These are phyloP conservation scores for Candida namnaoensis DNA, from an alignment of 805 yeast genomes.

Conservation along the genomic window DNA sequence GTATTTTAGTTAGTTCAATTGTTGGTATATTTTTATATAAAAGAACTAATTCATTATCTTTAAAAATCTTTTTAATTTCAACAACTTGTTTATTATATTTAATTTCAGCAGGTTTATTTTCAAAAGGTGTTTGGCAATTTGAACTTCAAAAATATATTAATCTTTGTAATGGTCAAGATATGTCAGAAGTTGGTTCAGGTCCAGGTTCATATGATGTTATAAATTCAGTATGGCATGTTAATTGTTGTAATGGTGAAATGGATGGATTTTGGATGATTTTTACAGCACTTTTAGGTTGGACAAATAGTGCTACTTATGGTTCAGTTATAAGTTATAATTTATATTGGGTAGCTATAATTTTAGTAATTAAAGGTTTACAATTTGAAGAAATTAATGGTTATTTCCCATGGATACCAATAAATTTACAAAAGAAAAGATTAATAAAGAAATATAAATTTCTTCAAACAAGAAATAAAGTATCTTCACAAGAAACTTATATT, in stretches of 20 bases:
- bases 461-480: slow-evolving; percentile 4
- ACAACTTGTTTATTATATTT: slow-evolving; percentile 77
- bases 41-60: slow-evolving; percentile 71
- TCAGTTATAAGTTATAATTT: slow-evolving; percentile 65
- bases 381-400: slow-evolving; percentile 51
- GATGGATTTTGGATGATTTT: slow-evolving; percentile 91
- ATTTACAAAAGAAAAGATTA: slow-evolving; percentile 50
- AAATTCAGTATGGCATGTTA: slow-evolving; percentile 85
- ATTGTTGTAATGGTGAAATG: slow-evolving; percentile 88
- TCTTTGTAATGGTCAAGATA: slow-evolving; percentile 73
- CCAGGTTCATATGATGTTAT: slow-evolving; percentile 86
- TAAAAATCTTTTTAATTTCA: slow-evolving; percentile 63
- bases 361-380: slow-evolving; percentile 34
- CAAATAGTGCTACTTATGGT: slow-evolving; percentile 87
- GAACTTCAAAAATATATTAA: slow-evolving; percentile 73
- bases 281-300: slow-evolving; percentile 90
- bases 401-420: slow-evolving; percentile 52
- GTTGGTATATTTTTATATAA: slow-evolving; percentile 64
- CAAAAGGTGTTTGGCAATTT: slow-evolving; percentile 85
- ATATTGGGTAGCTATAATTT: slow-evolving; percentile 54
- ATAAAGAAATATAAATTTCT: slow-evolving; percentile 21
- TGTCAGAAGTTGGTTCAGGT: slow-evolving; percentile 83
- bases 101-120: slow-evolving; percentile 80
- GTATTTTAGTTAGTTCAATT: slow-evolving; percentile 46
- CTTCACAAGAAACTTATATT: slow-evolving; percentile 1